Base-by-base conservation (phyloP, 129 eudicot genomes). In the Arctium minus region DNA sequence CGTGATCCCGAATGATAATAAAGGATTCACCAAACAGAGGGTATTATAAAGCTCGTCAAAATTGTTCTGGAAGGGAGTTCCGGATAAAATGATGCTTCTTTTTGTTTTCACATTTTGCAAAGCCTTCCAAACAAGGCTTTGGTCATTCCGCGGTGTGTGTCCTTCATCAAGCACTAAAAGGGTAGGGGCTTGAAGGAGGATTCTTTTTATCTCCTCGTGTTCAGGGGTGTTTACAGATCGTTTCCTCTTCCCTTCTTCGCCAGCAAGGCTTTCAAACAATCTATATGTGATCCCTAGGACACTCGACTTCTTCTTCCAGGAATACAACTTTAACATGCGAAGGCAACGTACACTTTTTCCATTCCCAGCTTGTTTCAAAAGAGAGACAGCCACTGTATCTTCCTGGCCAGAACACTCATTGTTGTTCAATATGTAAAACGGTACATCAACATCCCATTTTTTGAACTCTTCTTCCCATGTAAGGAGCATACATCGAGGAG, bases 161-260 rank as follows among this genome's bases (percentile, higher is more conserved):
- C 99, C 99, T 82, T 96, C 99, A 74, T 96, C 99, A n/a, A 96
- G 88, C 17, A 96, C 89, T 1, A 96, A 69, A 32, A 96, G 56
- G 2, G 87, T 81, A 6, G 98, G 99, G 15, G 32, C 73, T 36
- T 87, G 83, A 17, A 93, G 89, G 12, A 96, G 87, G 4, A 86
- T 74, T 36, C 79, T 60, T 35, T 86, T 84, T 29, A 89, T 70
- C 30, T 79, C 36, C 10, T 84, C 86, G 8, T 74, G 73, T 36
- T 69, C 86, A 18, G 6, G 56, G 8, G 71, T 81, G 36, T 48
- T 82, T 10, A 1, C 8, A 8, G 18, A 7, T 48, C 18, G 64
- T 29, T 36, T 79, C 80, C 70, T 78, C 53, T 72, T 83, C 31
- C 87, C 84, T 44, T 85, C 92, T 65, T 79, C 75, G 5, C 92